Conservation (phyloP, 2,329 filamentous ascomycete genomes). For the Neonectria faginata region DNA sequence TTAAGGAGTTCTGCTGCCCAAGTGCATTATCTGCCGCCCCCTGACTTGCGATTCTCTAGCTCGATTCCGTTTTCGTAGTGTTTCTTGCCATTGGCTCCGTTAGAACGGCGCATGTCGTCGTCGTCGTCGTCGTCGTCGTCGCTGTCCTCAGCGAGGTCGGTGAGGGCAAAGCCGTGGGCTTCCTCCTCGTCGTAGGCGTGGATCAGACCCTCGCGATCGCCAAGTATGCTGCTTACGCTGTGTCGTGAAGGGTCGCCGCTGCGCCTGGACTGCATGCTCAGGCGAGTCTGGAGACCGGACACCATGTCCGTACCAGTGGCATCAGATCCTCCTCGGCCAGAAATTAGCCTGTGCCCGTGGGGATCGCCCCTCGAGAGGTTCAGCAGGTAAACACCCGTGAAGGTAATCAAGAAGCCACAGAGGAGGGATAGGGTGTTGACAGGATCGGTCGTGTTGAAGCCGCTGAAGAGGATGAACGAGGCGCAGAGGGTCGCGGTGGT, state of each 20-base stretch:
- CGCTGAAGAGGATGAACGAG: constrained; percentile 94
- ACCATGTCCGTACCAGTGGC: constrained; percentile 92
- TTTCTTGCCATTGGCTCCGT: constrained; percentile 58
- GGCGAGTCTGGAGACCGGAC: constrained; percentile 87
- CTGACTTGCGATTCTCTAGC: constrained; percentile 61
- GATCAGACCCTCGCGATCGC: constrained; percentile 85
- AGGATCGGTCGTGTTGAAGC: constrained; percentile 93
- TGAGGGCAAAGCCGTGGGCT: constrained; percentile 77
- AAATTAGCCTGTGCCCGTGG: constrained; percentile 76
- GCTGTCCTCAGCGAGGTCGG: constrained; percentile 82
- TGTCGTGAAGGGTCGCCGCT: constrained; percentile 75
- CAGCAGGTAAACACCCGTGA: constrained; percentile 93
- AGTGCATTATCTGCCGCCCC: constrained; percentile 48
- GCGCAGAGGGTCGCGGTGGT: constrained; percentile 94
- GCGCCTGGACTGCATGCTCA: constrained; percentile 91
- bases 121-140: constrained; percentile 78
- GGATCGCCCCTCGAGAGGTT: constrained; percentile 96
- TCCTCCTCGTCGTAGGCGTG: constrained; percentile 90
- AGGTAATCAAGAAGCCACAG: constrained; percentile 93
- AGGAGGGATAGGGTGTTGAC: constrained; percentile 94
- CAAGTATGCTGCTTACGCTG: constrained; percentile 72
- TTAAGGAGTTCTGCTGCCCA: constrained; percentile 35
- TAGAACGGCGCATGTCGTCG: constrained; percentile 62
- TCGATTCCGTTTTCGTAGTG: constrained; percentile 60
- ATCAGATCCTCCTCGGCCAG: constrained; percentile 73